Percentiles rank a stretch among this genome's conserved stretches.
Conservation (phyloP, 768 basidiomycete species). For the Lenzites betulinus region DNA sequence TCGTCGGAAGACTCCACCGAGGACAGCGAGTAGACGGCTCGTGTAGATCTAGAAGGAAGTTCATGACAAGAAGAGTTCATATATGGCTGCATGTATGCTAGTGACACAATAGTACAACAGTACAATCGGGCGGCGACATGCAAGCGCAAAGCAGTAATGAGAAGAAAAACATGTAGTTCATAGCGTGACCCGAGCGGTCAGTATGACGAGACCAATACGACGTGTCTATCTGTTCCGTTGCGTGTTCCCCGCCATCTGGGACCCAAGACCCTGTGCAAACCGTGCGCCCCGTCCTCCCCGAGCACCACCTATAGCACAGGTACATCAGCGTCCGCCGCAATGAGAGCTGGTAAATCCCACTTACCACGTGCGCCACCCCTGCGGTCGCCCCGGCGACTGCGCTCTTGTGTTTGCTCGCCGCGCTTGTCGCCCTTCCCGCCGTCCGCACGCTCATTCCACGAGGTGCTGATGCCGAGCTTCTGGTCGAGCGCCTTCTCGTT, state of each 20-base stretch:
- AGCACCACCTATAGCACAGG: slow-evolving; percentile 50
- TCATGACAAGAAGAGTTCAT: slow-evolving; percentile 17
- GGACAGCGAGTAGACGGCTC: slow-evolving; percentile 13
- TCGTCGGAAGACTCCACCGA: slow-evolving; percentile 25
- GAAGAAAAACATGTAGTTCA: slow-evolving; percentile 11
- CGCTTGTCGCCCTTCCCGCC: slow-evolving; percentile 77
- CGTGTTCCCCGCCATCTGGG: slow-evolving; percentile 61
- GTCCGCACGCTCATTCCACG: slow-evolving; percentile 70
- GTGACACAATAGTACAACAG: slow-evolving; percentile 26
- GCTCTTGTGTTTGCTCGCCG: slow-evolving; percentile 76
- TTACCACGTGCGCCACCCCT: slow-evolving; percentile 63
- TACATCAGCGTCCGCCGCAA: neutral
- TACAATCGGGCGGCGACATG: slow-evolving; percentile 19
- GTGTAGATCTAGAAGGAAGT: neutral
- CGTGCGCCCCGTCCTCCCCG: slow-evolving; percentile 71
- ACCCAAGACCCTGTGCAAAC: slow-evolving; percentile 84
- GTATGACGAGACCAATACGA: neutral
- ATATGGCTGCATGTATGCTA: slow-evolving; percentile 23
- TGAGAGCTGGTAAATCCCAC: slow-evolving; percentile 14
- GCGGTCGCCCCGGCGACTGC: slow-evolving; percentile 71
- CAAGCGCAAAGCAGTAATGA: slow-evolving; percentile 14
- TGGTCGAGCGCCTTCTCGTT: slow-evolving; percentile 88
- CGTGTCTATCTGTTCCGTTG: slow-evolving; percentile 28
- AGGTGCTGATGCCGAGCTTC: slow-evolving; percentile 70
- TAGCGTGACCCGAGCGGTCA: slow-evolving; percentile 8